Conservation (phyloP, 2,329 filamentous ascomycete species). For the Zelopaecilomyces penicillatus region DNA sequence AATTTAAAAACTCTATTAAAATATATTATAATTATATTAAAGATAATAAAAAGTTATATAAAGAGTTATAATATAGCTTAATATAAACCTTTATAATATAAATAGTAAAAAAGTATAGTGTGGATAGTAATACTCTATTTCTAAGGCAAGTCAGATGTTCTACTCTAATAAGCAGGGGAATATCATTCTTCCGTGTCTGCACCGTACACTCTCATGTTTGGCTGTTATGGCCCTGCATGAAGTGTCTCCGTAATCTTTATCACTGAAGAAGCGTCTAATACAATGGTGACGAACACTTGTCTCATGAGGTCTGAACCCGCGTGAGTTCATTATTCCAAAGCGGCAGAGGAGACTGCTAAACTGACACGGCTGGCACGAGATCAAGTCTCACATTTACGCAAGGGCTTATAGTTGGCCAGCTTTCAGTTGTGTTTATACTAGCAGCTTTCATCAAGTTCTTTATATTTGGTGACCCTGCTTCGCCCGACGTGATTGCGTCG, state of each 20-base stretch:
- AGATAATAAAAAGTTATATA: neutral
- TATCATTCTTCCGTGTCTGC: neutral
- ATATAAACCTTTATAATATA: neutral
- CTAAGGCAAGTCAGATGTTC: neutral
- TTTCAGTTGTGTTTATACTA: slow-evolving; percentile 83
- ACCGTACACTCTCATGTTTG: neutral
- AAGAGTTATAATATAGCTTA: neutral
- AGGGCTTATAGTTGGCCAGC: slow-evolving; percentile 84
- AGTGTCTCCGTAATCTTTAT: neutral
- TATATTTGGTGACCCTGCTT: slow-evolving; percentile 92
- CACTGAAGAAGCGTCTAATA: neutral
- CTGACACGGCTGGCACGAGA: neutral
- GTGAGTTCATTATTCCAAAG: slow-evolving; percentile 25
- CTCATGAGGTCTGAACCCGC: slow-evolving; percentile 36
- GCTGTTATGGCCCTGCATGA: no score
- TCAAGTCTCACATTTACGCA: slow-evolving; percentile 80
- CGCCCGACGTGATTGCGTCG: slow-evolving; percentile 69
- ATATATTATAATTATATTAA: neutral
- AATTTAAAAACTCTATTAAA: neutral
- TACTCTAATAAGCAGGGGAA: neutral
- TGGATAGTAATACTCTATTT: neutral
- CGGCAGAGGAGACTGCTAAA: no score
- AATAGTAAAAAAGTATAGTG: neutral
- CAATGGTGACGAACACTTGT: slow-evolving; percentile 35
- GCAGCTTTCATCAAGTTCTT: slow-evolving; percentile 99